Conservation (phyloP, 345 rosid genomes). For the Eucalyptus sideroxylon region DNA sequence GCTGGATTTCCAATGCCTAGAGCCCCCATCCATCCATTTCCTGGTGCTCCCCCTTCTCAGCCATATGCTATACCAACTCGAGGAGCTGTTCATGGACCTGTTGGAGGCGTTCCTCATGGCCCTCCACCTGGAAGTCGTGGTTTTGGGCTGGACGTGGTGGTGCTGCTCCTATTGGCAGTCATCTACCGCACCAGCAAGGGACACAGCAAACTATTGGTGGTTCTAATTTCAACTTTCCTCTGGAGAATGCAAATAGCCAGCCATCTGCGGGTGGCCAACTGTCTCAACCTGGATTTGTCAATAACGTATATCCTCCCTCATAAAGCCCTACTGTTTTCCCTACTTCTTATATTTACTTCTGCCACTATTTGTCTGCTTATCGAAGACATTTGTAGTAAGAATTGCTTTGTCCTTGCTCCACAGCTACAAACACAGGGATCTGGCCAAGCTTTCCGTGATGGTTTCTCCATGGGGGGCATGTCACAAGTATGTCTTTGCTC, state of each 20-base stretch:
- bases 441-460: slow-evolving; percentile 89
- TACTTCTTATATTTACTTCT: background rate
- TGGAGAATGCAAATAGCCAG: slow-evolving; percentile 87
- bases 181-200: slow-evolving; percentile 76
- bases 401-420: background rate
- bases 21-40: slow-evolving; percentile 72
- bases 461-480: slow-evolving; percentile 94
- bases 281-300: slow-evolving; percentile 95
- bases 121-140: slow-evolving; percentile 83
- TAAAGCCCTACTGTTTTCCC: background rate
- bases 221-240: slow-evolving; percentile 61
- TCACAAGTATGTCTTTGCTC: slow-evolving; percentile 53
- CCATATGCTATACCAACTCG: slow-evolving; percentile 96
- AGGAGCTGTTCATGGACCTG: slow-evolving; percentile 85
- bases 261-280: slow-evolving; percentile 86
- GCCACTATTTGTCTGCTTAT: background rate
- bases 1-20: slow-evolving; percentile 83
- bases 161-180: slow-evolving; percentile 74
- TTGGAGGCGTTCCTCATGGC: slow-evolving; percentile 83
- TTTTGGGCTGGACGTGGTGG: slow-evolving; percentile 88
- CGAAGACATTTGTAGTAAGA: background rate
- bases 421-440: slow-evolving; percentile 77
- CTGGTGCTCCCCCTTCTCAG: slow-evolving; percentile 78
- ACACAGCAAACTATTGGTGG: slow-evolving; percentile 71
- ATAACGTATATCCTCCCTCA: slow-evolving; percentile 11